These are phyloP conservation scores for Hydrangea macrophylla DNA, from an alignment of 148 eudicot genomes.

Conservation along the genomic window DNA sequence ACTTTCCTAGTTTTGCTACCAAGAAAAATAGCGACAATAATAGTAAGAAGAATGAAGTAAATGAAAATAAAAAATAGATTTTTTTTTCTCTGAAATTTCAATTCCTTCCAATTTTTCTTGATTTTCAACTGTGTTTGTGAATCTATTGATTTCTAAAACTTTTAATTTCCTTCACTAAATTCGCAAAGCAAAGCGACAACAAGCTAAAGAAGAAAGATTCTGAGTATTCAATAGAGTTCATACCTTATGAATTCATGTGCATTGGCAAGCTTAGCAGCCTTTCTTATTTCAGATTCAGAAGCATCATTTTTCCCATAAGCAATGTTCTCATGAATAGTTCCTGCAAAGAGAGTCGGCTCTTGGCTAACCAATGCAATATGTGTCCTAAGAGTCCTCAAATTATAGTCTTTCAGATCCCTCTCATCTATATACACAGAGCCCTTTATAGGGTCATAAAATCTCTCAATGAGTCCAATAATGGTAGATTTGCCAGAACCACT, in stretches of 20 bases:
- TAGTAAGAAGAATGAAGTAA: too few relatives aligned
- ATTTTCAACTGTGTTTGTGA: too few relatives aligned
- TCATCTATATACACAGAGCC: conserved; percentile 42
- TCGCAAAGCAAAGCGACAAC: background rate
- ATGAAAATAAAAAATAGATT: too few relatives aligned
- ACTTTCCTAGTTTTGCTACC: too few relatives aligned
- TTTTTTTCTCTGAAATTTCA: too few relatives aligned
- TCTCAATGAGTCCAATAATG: conserved; percentile 40
- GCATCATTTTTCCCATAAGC: background rate
- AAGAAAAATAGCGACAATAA: too few relatives aligned
- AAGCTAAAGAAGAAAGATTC: background rate
- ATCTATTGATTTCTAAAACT: too few relatives aligned
- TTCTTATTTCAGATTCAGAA: background rate
- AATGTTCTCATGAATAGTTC: background rate
- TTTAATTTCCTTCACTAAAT: too few relatives aligned
- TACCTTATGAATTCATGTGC: background rate
- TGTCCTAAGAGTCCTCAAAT: conserved; percentile 33
- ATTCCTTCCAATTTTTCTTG: too few relatives aligned
- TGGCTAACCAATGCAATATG: background rate
- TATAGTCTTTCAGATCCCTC: conserved; percentile 35
- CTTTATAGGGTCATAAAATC: conserved; percentile 46
- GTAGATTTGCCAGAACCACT: conserved; percentile 42
- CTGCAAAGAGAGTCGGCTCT: background rate
- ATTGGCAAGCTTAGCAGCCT: background rate
- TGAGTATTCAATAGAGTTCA: background rate